Conservation (phyloP, 2,329 filamentous ascomycete genomes). For the Plectosphaerella cucumerina region DNA sequence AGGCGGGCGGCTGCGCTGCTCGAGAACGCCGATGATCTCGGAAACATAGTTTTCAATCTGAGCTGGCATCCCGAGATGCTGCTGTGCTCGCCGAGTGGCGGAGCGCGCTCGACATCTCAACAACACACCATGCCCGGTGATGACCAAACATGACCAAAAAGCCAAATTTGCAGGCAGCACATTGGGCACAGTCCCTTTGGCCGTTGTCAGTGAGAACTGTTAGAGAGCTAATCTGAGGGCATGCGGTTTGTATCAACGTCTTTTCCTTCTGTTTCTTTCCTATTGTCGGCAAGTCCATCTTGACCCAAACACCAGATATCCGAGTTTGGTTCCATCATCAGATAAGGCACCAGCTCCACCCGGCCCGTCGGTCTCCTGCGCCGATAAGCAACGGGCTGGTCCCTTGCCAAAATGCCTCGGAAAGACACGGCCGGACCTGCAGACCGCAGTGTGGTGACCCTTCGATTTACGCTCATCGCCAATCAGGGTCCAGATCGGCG, state of each 20-base stretch:
- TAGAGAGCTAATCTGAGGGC: slow-evolving; percentile 39
- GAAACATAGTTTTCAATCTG: slow-evolving; percentile 36
- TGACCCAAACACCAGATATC: background rate
- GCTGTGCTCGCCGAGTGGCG: slow-evolving; percentile 8
- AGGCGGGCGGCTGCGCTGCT: background rate
- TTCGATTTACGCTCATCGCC: slow-evolving; percentile 7
- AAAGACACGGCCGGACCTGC: background rate
- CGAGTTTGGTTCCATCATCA: background rate
- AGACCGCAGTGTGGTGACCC: slow-evolving; percentile 9
- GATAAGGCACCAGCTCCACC: background rate
- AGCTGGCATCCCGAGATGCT: slow-evolving; percentile 18
- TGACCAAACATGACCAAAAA: slow-evolving; percentile 31
- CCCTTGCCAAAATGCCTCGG: background rate
- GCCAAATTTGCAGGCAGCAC: slow-evolving; percentile 37
- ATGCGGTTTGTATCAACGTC: slow-evolving; percentile 1
- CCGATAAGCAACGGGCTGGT: background rate
- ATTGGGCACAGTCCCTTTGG: slow-evolving; percentile 13
- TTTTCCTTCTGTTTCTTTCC: slow-evolving; percentile 4
- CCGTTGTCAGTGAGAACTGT: slow-evolving; percentile 32
- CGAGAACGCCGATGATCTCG: background rate
- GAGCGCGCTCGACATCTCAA: slow-evolving; percentile 4
- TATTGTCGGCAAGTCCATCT: background rate
- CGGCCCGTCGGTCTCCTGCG: background rate
- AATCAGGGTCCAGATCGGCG: slow-evolving; percentile 6
- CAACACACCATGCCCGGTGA: slow-evolving; percentile 23